Evolutionary conservation across 2,329 filamentous ascomycete genomes (phyloP).

Genomic region (Penicillium sclerotiorum): DNA sequence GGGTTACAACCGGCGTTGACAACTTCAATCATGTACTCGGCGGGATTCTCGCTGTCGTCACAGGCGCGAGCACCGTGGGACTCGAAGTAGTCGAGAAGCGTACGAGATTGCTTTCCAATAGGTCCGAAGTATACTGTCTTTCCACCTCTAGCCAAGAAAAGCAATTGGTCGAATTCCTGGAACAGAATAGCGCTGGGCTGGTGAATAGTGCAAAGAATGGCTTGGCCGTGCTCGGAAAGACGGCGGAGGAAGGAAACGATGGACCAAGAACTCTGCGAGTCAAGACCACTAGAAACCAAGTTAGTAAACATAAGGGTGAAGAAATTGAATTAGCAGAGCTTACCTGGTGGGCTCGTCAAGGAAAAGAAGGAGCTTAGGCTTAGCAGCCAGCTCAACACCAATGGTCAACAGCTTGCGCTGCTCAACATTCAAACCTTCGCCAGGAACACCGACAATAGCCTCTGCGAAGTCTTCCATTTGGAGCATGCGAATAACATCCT

Average conservation of each 20-base stretch:
- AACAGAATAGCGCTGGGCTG: slow-evolving; percentile 88
- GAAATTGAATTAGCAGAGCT: background rate
- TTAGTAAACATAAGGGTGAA: slow-evolving; percentile 1
- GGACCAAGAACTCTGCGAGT: slow-evolving; percentile 85
- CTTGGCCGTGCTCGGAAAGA: slow-evolving; percentile 79
- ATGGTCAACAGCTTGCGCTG: slow-evolving; percentile 77
- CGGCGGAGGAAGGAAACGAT: slow-evolving; percentile 81
- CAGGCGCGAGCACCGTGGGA: slow-evolving; percentile 62
- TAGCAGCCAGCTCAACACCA: slow-evolving; percentile 89
- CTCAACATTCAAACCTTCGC: slow-evolving; percentile 67
- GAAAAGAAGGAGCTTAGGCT: slow-evolving; percentile 83
- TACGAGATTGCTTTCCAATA: slow-evolving; percentile 58
- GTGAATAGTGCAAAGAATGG: slow-evolving; percentile 88
- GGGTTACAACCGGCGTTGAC: slow-evolving; percentile 46
- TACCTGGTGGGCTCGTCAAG: slow-evolving; percentile 74
- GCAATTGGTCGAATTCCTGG: slow-evolving; percentile 69
- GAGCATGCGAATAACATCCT: slow-evolving; percentile 77
- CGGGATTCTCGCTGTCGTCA: slow-evolving; percentile 66
- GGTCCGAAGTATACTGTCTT: slow-evolving; percentile 67
- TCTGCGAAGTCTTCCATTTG: slow-evolving; percentile 90
- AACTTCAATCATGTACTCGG: slow-evolving; percentile 70
- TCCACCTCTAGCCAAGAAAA: slow-evolving; percentile 64
- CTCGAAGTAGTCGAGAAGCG: slow-evolving; percentile 65
- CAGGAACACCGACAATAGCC: slow-evolving; percentile 81
- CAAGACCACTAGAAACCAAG: slow-evolving; percentile 64